Base-by-base conservation (phyloP, 176 grass and related monocot genomes). In the Juncus inflexus region DNA sequence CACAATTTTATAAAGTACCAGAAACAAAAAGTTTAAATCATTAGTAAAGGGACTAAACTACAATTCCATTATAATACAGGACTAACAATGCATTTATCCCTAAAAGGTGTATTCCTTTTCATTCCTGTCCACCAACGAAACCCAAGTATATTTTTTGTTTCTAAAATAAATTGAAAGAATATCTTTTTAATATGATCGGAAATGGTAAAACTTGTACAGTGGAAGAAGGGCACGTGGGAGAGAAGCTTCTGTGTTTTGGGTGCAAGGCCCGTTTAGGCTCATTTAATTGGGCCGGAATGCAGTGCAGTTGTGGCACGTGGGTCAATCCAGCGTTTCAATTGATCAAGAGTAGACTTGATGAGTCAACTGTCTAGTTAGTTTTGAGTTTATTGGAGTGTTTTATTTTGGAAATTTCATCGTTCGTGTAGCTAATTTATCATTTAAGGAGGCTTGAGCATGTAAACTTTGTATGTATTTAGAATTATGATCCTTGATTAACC, bases 311-410 rank as follows among this genome's bases (percentile, higher is more conserved):
- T 6, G 87, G 87, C 14, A 65, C 87, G 35, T 96, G 82, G 92
- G 84, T 96, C 58, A 89, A 83, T 75, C 87, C 87, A 51, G 92
- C 87, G 37, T 96, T 96, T 70, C 87, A 96, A 77, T 55, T 91
- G 54, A 78, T 84, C 45, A 91, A 91, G 62, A 91, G 92, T 77
- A 77, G 69, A 78, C 56, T 96, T 7, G 84, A 91, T 13, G 63
- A 89, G 64, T 88, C 81, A 2, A 62, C 75, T 49, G 78, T 66
- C 38, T 91, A 78, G 77, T 49, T 6, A 35, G 4, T 10, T 42
- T 15, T 59, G 13, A 42, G 55, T 60, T 47, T 47, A 47, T 47
- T 47, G 4, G 4, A 9, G 9, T 47, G 9, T 47, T 5, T 47
- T 47, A 47, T 6, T 28, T 28, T 28, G 19, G 19, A 28, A 28